phyloP scores from a whole-genome alignment of 1,139 yeast species.

The Geotrichum reessii region DNA sequence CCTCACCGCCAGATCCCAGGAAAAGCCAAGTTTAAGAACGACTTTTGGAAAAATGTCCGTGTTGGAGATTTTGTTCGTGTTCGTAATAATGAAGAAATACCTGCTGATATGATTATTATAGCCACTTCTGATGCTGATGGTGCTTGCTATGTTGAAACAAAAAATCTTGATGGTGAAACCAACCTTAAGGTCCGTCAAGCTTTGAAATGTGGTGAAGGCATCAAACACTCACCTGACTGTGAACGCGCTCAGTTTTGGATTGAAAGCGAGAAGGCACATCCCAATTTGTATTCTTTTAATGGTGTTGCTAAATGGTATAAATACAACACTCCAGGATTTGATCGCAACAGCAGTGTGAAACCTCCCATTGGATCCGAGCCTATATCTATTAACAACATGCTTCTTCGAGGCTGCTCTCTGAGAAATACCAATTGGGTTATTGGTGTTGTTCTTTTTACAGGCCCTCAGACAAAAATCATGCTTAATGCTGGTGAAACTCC shows the following conservation, averaged over 20 bases:
- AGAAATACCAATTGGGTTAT: constrained; percentile 38
- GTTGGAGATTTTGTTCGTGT: constrained; percentile 89
- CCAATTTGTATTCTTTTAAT: constrained; percentile 75
- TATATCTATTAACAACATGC: constrained; percentile 67
- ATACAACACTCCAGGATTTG: constrained; percentile 21
- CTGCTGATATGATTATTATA: constrained; percentile 79
- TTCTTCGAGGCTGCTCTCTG: constrained; percentile 84
- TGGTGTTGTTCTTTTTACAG: constrained; percentile 87
- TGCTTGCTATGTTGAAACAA: constrained; percentile 88
- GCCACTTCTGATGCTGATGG: constrained; percentile 87
- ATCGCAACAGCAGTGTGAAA: constrained; percentile 19
- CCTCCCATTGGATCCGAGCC: constrained; percentile 49
- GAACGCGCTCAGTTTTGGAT: constrained; percentile 73
- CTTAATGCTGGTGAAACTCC: constrained; percentile 91
- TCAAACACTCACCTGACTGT: constrained; percentile 66
- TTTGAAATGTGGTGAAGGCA: constrained; percentile 58
- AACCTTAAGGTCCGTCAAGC: constrained; percentile 79
- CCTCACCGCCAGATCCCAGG: constrained; percentile 46
- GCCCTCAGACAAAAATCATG: constrained; percentile 88
- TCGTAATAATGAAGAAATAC: constrained; percentile 83
- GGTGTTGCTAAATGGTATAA: constrained; percentile 65
- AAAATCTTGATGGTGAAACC: constrained; percentile 94
- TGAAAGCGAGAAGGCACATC: constrained; percentile 90
- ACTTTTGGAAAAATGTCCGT: constrained; percentile 79
- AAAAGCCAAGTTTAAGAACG: constrained; percentile 53